Conservation (phyloP, 2,329 filamentous ascomycete species). For the Calcarisporium arbuscula region DNA sequence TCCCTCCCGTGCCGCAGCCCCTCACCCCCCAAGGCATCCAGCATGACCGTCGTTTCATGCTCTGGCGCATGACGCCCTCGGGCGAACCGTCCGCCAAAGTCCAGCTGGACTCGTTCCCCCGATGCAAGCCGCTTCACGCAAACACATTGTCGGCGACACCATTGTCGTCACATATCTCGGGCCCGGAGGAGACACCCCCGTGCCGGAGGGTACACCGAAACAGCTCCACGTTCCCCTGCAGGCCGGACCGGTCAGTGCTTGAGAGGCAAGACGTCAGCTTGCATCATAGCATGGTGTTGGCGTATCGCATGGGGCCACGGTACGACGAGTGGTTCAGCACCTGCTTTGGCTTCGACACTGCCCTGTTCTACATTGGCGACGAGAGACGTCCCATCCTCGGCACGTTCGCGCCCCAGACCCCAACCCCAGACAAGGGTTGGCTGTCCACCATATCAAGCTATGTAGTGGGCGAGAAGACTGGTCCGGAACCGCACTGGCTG, state of each 20-base stretch:
- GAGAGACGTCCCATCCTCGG: conserved; percentile 57
- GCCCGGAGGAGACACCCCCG: conserved; percentile 23
- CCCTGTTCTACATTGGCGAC: conserved; percentile 60
- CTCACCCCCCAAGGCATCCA: conserved; percentile 56
- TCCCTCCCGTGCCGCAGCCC: conserved; percentile 41
- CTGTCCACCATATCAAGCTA: conserved; percentile 26
- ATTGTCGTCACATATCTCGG: conserved; percentile 47
- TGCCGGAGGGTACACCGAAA: too few relatives aligned
- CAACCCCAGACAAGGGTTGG: conserved; percentile 25
- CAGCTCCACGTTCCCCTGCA: conserved; percentile 53
- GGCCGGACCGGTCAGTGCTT: conserved; percentile 41
- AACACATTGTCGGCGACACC: too few relatives aligned
- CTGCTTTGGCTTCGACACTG: conserved; percentile 55
- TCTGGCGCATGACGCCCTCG: conserved; percentile 45
- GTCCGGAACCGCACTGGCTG: conserved; percentile 41
- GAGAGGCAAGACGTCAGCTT: conserved; percentile 48
- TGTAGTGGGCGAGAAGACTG: conserved; percentile 14
- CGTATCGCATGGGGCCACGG: conserved; percentile 55
- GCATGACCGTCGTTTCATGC: conserved; percentile 66
- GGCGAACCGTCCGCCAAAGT: conserved; percentile 48
- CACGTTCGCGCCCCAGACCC: conserved; percentile 36
- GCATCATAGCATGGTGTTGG: conserved; percentile 50
- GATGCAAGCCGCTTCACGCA: conserved; percentile 62
- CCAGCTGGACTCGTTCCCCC: conserved; percentile 50
- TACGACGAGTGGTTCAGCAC: conserved; percentile 63